Base-by-base conservation (phyloP, 495 filamentous ascomycete species). In the Tuber magnatum region DNA sequence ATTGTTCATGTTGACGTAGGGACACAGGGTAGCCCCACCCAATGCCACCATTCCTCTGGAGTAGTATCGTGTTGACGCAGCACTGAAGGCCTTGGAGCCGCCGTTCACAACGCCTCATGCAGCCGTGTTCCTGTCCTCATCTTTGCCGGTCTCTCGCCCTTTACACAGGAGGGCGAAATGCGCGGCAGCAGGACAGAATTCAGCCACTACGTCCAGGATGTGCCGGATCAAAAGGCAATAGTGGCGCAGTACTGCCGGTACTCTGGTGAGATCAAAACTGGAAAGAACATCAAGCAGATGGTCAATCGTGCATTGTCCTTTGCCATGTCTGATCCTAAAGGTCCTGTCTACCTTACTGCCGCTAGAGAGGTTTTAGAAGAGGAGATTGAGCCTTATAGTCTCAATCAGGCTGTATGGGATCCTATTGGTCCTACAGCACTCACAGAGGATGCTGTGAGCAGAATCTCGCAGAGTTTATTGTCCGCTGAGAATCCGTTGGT, bases 151-250 rank as follows among this genome's bases (percentile, higher is more conserved):
- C 85, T 98, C 42, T 93, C 90, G 1, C 94, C 94, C 0, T 96
- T 91, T 80, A 97, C 94, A 3, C 89, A 92, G 48, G 94, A 98
- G 78, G 94, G 94, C 7, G 94, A 97, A 84, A 88, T 93, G 86
- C 87, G 92, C 35, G 94, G 94, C 3, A 92, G 90, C 6, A 87
- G 94, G 65, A 97, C 93, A 0, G 94, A 97, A 84, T 97, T 94
- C 82, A 98, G 97, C 81, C 94, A 98, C 81, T 98, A 94, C 92
- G 94, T 97, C 61, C 94, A 98, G 81, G 93, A 98, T 84, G 93
- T 97, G 10, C 94, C 94, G 1, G 93, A 98, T 77, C 94, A 98
- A 84, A 94, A 93, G 82, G 90, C 91, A 83, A 97, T 98, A 76
- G 86, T 98, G 20, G 88, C 88, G 3, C 94, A 98, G 84, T 98